phyloP scores from a whole-genome alignment of 345 rosid genomes.

The Acer yangbiense region DNA sequence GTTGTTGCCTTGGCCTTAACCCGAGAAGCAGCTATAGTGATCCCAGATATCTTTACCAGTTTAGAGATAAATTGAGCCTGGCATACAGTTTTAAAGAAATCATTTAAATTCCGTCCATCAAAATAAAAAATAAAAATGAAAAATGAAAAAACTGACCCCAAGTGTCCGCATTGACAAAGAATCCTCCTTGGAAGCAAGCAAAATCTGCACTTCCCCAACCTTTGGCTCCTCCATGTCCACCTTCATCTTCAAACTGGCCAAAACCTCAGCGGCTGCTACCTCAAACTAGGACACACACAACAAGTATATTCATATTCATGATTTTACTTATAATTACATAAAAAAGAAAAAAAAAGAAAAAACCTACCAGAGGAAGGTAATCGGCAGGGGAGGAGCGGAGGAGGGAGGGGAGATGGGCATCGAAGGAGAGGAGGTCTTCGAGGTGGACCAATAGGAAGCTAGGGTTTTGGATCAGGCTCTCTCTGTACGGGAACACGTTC shows the following conservation, averaged over 20 bases:
- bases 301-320: too few species aligned
- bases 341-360: neutral
- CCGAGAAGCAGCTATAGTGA: constrained; percentile 93
- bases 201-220: constrained; percentile 67
- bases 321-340: too few species aligned
- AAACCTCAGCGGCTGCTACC: constrained; percentile 89
- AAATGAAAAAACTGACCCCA: constrained; percentile 54
- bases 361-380: constrained; percentile 68
- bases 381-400: constrained; percentile 84
- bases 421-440: constrained; percentile 83
- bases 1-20: constrained; percentile 93
- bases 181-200: constrained; percentile 83
- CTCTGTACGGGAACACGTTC: constrained; percentile 79
- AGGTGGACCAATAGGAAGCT: constrained; percentile 65
- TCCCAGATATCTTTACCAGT: constrained; percentile 85
- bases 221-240: constrained; percentile 85
- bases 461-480: constrained; percentile 79
- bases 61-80: constrained; percentile 91
- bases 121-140: neutral
- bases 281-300: constrained; percentile 52
- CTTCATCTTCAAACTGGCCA: constrained; percentile 74
- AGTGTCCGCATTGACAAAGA: constrained; percentile 76
- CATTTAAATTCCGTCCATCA: neutral
- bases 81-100: constrained; percentile 1
- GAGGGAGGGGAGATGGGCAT: constrained; percentile 74